These are phyloP conservation scores for Syzygium grande DNA, from an alignment of 345 rosid genomes.

Conservation along the genomic window DNA sequence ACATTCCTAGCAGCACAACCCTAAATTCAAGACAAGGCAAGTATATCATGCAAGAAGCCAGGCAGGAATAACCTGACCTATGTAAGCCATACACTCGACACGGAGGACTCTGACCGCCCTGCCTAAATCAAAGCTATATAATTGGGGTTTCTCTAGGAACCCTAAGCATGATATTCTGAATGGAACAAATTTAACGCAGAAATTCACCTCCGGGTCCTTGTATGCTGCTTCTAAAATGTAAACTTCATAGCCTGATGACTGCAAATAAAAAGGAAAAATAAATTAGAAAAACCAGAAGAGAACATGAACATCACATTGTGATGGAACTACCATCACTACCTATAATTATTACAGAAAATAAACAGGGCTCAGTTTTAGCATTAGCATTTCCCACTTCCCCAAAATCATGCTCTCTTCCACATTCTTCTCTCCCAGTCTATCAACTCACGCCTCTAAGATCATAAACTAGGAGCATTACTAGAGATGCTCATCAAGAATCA, in stretches of 20 bases:
- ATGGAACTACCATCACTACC: neutral
- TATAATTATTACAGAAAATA: neutral
- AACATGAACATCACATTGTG: neutral
- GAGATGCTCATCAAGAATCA: neutral
- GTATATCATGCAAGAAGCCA: neutral
- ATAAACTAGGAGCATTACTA: neutral
- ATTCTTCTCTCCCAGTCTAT: neutral
- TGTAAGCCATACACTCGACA: neutral
- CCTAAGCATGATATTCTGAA: neutral
- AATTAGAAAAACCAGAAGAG: slow-evolving; percentile 10
- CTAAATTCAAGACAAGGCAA: slow-evolving; percentile 22
- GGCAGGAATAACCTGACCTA: neutral
- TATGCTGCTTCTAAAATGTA: slow-evolving; percentile 79
- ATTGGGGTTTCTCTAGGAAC: neutral
- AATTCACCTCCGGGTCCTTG: slow-evolving; percentile 83
- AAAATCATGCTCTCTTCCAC: neutral
- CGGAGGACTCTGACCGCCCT: neutral
- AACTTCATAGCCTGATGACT: slow-evolving; percentile 94
- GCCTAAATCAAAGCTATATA: neutral
- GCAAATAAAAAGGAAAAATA: slow-evolving; percentile 23
- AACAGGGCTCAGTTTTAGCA: neutral
- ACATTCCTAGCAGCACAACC: slow-evolving; percentile 98
- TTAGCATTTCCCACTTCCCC: neutral
- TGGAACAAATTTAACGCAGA: neutral
- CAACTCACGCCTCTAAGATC: neutral